These are phyloP conservation scores for Bromus sterilis DNA, from an alignment of 176 grass and related monocot species.

Conservation along the genomic window DNA sequence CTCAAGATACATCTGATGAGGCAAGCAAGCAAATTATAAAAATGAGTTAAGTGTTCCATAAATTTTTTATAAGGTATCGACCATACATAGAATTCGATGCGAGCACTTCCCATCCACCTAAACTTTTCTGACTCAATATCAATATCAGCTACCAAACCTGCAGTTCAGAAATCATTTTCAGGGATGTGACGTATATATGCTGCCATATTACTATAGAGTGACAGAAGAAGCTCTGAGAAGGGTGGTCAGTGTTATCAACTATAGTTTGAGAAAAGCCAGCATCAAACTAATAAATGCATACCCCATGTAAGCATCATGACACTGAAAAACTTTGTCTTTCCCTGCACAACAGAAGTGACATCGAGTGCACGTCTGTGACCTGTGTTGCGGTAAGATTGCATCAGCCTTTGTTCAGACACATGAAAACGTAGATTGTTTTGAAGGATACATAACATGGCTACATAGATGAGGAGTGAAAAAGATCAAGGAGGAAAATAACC, in stretches of 20 bases:
- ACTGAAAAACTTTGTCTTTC: constrained; percentile 84
- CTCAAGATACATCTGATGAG: neutral
- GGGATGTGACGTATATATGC: neutral
- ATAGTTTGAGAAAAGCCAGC: neutral
- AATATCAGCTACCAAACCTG: constrained; percentile 91
- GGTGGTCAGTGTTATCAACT: neutral
- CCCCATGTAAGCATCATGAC: constrained; percentile 98
- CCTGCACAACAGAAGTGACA: constrained; percentile 77
- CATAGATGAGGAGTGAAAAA: neutral
- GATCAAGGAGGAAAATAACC: constrained; percentile 28
- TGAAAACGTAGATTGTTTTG: neutral
- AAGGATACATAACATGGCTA: neutral
- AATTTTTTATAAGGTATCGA: neutral
- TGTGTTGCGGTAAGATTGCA: constrained; percentile 27
- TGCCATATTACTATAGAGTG: neutral
- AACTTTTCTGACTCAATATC: constrained; percentile 99
- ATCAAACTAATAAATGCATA: constrained; percentile 25
- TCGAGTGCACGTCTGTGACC: constrained; percentile 79
- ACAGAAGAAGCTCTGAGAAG: neutral
- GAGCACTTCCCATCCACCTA: constrained; percentile 97
- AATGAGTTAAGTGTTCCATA: neutral
- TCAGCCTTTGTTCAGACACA: constrained; percentile 20
- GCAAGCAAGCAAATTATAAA: neutral
- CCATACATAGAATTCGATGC: constrained; percentile 82
- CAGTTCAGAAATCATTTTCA: constrained; percentile 41